phyloP scores from a whole-genome alignment of 371 early-diverging fungal species.

The Paraphysoderma sedebokerense region DNA sequence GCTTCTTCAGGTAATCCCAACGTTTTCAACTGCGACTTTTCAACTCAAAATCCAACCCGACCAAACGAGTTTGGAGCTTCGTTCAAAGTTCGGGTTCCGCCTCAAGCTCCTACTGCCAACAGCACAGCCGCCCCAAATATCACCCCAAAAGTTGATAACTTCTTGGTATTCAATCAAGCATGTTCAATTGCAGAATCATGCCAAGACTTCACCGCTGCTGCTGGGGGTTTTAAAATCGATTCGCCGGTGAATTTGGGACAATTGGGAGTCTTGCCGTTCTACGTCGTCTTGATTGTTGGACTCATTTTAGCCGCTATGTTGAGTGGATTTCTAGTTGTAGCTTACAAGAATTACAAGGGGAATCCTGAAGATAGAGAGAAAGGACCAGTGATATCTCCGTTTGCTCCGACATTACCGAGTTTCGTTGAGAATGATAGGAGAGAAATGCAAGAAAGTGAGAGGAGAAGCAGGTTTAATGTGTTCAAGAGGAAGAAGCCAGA shows the following conservation, averaged over 20 bases:
- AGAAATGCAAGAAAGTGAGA: too few relatives aligned
- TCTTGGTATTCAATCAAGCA: not conserved
- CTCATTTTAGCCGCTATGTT: not conserved
- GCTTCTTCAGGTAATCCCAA: not conserved
- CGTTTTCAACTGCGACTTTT: not conserved
- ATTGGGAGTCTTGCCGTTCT: not conserved
- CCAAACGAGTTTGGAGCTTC: not conserved
- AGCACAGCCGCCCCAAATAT: not conserved
- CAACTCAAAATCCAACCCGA: not conserved
- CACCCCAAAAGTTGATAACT: not conserved
- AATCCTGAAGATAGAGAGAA: not conserved
- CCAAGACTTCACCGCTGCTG: not conserved
- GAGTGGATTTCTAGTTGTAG: not conserved
- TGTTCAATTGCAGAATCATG: not conserved
- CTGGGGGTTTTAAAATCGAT: not conserved
- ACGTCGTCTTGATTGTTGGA: not conserved
- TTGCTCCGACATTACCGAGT: not conserved
- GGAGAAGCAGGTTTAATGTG: too few relatives aligned
- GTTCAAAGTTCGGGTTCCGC: not conserved
- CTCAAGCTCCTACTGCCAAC: not conserved
- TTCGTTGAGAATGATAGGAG: not conserved
- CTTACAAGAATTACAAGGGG: not conserved
- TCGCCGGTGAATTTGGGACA: not conserved
- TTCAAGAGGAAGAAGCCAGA: too few relatives aligned
- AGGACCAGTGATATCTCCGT: not conserved